Evolutionary conservation across 345 rosid species (phyloP).

Genomic region (Nephelium lappaceum): DNA sequence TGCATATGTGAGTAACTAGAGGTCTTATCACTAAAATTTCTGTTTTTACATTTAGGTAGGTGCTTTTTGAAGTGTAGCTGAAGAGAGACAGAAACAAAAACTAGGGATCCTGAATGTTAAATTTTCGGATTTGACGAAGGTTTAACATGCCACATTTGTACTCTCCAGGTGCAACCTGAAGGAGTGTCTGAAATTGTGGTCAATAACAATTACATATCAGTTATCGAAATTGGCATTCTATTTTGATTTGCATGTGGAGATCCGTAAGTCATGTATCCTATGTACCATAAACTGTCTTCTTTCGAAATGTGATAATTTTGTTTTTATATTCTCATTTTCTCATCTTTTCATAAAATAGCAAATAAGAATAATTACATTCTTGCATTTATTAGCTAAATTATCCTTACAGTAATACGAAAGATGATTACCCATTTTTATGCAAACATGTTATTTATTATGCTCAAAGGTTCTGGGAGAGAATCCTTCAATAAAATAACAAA

Average conservation of each 20-base stretch:
- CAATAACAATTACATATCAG: neutral
- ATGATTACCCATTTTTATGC: neutral
- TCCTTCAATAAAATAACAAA: neutral
- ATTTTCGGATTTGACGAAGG: neutral
- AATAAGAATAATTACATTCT: neutral
- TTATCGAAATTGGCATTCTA: neutral
- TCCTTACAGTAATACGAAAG: neutral
- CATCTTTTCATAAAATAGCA: neutral
- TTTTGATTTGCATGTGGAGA: neutral
- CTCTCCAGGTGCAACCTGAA: neutral
- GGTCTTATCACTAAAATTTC: neutral
- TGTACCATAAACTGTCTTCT: neutral
- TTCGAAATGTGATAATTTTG: neutral
- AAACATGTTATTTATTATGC: neutral
- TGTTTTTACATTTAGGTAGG: neutral
- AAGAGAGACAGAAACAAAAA: neutral
- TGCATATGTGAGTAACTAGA: neutral
- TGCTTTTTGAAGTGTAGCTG: neutral
- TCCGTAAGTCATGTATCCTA: neutral
- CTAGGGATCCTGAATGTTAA: neutral
- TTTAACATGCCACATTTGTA: neutral
- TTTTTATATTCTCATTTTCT: neutral
- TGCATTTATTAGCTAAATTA: neutral
- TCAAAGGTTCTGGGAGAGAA: neutral
- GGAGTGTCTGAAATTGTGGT: neutral